Base-by-base conservation (phyloP, 306 rosid genomes). In the Vicia sativa region DNA sequence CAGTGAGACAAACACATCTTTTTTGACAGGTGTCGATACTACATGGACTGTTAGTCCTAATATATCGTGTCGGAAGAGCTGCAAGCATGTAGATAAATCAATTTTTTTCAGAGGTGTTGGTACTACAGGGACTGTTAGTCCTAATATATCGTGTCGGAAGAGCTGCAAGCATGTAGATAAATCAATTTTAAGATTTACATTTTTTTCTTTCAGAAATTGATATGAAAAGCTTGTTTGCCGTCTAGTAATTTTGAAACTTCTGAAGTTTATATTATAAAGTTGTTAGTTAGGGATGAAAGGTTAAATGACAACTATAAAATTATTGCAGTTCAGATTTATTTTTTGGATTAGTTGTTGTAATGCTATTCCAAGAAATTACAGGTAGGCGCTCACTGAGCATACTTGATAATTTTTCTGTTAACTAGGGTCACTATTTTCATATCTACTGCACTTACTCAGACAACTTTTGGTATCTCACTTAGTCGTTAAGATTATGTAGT, bases 121-220 rank as follows among this genome's bases (percentile, higher is more conserved):
- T 21, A 21, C 23, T 21, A 21, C 2, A 21, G 23, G 23, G 23
- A 28, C 39, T 71, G 57, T 25, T 63, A 38, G 11, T 26, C 49
- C 62, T 69, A 23, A 12, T 37, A 5, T 46, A 60, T 54, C 42
- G 45, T 59, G 45, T 62, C 46, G 10, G 21, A 25, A 43, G 35
- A 10, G 45, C 73, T 69, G 55, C 68, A 62, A 54, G 45, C 64
- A 49, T 39, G 35, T 55, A 42, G 19, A 31, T 34, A 23, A 15
- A 29, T 37, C 12, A 69, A 63, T 79, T 74, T 43, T 34, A 8
- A 57, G 56, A 21, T 52, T 43, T 52, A 70, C 14, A 54, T 73
- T 53, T 37, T 12, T 4, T 59, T 31, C 23, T 23, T 52, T 43
- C 61, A 26, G 28, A 56, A 50, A 5, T 19, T 41, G 70, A 65